Conservation (phyloP, 108 stramenopile species). For the Aurantiochytrium sp. region DNA sequence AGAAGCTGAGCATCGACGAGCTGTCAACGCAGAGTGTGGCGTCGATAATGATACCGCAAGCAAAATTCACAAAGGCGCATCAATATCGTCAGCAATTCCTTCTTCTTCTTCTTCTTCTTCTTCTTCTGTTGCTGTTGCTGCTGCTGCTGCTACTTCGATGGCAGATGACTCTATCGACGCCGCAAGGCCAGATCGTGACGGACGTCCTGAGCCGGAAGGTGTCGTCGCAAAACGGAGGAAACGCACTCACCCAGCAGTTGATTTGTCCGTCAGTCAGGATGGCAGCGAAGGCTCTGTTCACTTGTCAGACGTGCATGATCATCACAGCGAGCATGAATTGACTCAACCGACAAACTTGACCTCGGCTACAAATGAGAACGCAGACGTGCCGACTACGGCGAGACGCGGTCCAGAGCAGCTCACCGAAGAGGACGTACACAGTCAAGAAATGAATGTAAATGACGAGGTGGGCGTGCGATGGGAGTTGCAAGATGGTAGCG, state of each 20-base stretch:
- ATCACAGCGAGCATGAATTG: neutral
- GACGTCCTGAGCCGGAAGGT: neutral
- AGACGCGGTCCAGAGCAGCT: neutral
- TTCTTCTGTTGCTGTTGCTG: too few species aligned
- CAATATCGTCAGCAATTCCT: too few species aligned
- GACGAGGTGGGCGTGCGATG: neutral
- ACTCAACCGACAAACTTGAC: neutral
- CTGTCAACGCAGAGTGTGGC: neutral
- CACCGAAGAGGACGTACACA: neutral
- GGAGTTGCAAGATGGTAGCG: neutral
- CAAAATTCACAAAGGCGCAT: too few species aligned
- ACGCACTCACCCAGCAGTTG: neutral
- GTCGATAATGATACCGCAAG: neutral
- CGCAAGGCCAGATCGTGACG: neutral
- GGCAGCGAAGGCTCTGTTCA: neutral
- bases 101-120: too few species aligned
- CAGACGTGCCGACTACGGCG: neutral
- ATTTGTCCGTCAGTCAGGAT: neutral
- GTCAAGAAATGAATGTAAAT: neutral
- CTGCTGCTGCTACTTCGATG: neutral
- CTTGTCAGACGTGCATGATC: neutral
- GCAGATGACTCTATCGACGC: neutral
- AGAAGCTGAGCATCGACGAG: neutral
- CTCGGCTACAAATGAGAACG: neutral
- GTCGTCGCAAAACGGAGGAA: neutral